Evolutionary conservation across 1,139 yeast species (phyloP), one percentile per base, ranked within the genome.

Genomic region (Candida tropicalis): DNA sequence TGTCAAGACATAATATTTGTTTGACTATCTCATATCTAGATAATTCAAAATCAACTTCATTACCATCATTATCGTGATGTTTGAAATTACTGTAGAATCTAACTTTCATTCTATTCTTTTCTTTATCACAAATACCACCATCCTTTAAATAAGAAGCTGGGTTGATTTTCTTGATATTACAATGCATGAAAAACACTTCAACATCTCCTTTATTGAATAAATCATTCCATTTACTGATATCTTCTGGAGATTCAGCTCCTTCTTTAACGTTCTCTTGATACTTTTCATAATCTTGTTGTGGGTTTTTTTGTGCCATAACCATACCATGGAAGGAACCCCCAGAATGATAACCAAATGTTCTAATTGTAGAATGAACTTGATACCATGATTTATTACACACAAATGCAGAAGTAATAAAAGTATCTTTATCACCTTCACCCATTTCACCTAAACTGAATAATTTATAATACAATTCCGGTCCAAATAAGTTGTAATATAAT

Each of bases 371-470:
- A 39, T 49, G 70, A 11, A 79, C 76, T 54, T 79, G 84, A 54
- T 79, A 79, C 41, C 63, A 77, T 2, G 62, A 60, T 46, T 74
- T 66, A 1, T 61, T 60, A 27, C 40, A 35, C 12, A 63, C 71
- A 43, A 62, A 58, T 0, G 84, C 82, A 1, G 84, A 85, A 1
- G 82, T 75, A 22, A 69, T 66, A 53, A 80, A 81, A 0, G 87
- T 81, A 49, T 81, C 87, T 53, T 81, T 81, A 52, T 82, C 87
- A 40, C 87, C 87, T 60, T 81, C 85, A 32, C 87, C 87, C 43
- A 65, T 70, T 15, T 72, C 76, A 4, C 86, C 86, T 54, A 79
- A 79, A 0, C 83, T 75, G 40, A 81, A 67, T 33, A 81, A 59
- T 29, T 76, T 77, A 51, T 81, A 81, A 54, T 71, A 82, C 44